Evolutionary conservation across 768 basidiomycete genomes (phyloP), one percentile per base, ranked within the genome.

Genomic region (Clitopilus passeckerianus): DNA sequence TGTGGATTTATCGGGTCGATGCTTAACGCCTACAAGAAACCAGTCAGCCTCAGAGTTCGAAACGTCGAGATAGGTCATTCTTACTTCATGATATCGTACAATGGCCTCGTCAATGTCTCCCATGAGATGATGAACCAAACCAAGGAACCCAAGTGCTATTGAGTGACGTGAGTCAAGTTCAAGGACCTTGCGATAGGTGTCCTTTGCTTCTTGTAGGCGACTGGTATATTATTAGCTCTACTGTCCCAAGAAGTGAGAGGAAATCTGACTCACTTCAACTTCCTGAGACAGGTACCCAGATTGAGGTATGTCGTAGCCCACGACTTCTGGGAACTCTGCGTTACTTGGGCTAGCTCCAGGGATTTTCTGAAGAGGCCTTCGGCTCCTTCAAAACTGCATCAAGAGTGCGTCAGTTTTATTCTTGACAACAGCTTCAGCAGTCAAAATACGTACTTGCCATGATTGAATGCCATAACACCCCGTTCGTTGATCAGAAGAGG

Each of bases 281-380:
- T 93, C 18, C 95, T 85, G 64, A 84, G 86, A 57, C 90, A 89
- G 23, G 96, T 97, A 10, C 93, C 97, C 16, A 98, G 82, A 69
- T 98, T 99, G 61, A 96, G 77, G 70, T 92, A 93, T 0, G 95
- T 97, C 10, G 87, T 86, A 0, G 88, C 82, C 95, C 96, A 98
- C 0, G 90, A 85, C 35, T 82, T 82, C 61, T 91, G 86, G 1
- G 93, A 91, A 54, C 86, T 86, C 69, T 97, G 93, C 7, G 93
- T 91, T 15, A 90, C 85, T 61, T 90, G 81, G 0, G 94, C 93
- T 5, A 92, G 78, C n/a, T 86, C 82, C 15, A 98, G 80, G 0
- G 96, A 87, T 60, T 81, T 77, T 60, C 82, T 74, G 70, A 98
- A 95, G 43, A 91, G 74, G 16, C 76, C 73, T 1, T 84, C 84